Evolutionary conservation across 1,139 yeast species (phyloP).

Genomic region (Nadsonia commutata): DNA sequence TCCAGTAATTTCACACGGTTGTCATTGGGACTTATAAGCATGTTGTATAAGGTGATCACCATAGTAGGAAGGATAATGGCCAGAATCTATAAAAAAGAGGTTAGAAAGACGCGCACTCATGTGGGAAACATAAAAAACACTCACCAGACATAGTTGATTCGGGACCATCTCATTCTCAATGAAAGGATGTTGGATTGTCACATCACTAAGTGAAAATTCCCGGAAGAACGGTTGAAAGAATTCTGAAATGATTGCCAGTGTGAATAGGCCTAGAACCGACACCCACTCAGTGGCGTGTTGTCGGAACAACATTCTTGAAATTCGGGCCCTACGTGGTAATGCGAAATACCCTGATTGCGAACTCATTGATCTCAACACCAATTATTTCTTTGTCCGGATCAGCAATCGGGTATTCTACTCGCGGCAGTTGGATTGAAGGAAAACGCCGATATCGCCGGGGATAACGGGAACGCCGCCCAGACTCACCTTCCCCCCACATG

Average conservation of each 20-base stretch:
- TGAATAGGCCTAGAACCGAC: not conserved
- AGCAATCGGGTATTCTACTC: too few species aligned
- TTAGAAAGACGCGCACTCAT: too few species aligned
- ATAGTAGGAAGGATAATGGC: not conserved
- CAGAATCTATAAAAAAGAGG: not conserved
- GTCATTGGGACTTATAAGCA: conserved; percentile 5
- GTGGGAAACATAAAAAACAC: not conserved
- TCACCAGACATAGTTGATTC: not conserved
- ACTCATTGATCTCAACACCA: not conserved
- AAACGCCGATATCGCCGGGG: too few species aligned
- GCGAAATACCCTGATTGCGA: not conserved
- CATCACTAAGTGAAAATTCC: not conserved
- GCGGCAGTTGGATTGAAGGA: too few species aligned
- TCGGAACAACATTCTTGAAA: not conserved
- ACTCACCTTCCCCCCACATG: too few species aligned
- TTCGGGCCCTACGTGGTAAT: not conserved
- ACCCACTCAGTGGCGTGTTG: not conserved
- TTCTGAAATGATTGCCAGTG: not conserved
- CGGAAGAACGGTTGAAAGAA: not conserved
- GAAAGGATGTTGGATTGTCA: not conserved
- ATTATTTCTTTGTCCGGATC: too few species aligned
- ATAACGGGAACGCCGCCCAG: too few species aligned
- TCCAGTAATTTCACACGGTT: conserved; percentile 20
- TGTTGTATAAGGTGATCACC: not conserved
- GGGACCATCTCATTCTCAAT: not conserved